Percentiles rank a stretch among this genome's conserved stretches.
Evolutionary conservation across 2,329 filamentous ascomycete genomes (phyloP).

Genomic region (Fusarium ramigenum): DNA sequence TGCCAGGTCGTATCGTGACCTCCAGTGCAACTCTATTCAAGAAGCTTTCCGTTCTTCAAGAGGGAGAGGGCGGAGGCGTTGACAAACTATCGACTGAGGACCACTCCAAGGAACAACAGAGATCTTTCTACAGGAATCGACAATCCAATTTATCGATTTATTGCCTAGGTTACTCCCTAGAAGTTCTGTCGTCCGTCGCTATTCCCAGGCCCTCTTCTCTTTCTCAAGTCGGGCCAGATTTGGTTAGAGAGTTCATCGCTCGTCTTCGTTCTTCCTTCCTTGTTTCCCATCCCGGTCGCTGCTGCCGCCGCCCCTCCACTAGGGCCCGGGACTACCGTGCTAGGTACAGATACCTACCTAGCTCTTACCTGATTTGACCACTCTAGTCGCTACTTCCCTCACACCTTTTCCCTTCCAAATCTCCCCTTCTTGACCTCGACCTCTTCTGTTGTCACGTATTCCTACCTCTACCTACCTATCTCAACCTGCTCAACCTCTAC

Average conservation of each 20-base stretch:
- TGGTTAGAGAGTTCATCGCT: constrained; percentile 21
- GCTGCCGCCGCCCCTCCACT: constrained; percentile 36
- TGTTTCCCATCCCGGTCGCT: constrained; percentile 39
- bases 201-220: constrained; percentile 23
- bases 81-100: not conserved
- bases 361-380: constrained; percentile 36
- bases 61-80: constrained; percentile 7
- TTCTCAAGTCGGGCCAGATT: constrained; percentile 3
- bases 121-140: not conserved
- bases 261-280: constrained; percentile 33
- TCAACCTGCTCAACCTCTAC: not conserved
- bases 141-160: not conserved
- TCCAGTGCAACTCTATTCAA: constrained; percentile 22
- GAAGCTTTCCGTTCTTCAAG: not conserved
- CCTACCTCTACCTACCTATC: constrained; percentile 6
- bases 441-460: constrained; percentile 27
- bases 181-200: constrained; percentile 12
- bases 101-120: not conserved
- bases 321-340: constrained; percentile 34
- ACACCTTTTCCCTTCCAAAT: constrained; percentile 18
- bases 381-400: constrained; percentile 28
- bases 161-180: not conserved
- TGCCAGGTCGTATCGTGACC: constrained; percentile 19
- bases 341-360: constrained; percentile 39
- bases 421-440: constrained; percentile 34